A percentile compares a stretch with the other conserved stretches of the same genome.
These are phyloP conservation scores for Pythium scleroteichum DNA, from an alignment of 352 stramenopile species.

Conservation along the genomic window DNA sequence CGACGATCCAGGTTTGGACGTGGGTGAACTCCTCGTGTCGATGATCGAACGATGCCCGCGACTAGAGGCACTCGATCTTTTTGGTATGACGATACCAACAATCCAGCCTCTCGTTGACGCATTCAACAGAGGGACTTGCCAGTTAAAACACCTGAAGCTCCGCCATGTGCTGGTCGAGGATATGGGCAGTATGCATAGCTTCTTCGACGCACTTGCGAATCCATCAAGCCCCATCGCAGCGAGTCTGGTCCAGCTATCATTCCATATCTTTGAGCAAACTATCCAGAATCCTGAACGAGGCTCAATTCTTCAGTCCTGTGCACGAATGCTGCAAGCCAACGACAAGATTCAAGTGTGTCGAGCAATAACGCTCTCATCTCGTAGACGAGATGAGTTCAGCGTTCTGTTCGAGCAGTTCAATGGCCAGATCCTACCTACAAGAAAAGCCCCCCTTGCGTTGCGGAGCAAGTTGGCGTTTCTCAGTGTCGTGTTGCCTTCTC, in stretches of 20 bases:
- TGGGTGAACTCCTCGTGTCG: not conserved
- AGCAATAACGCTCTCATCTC: constrained; percentile 14
- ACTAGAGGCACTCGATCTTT: constrained; percentile 8
- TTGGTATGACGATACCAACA: constrained; percentile 1
- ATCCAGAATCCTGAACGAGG: constrained; percentile 8
- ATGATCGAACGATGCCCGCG: not conserved
- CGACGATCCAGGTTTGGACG: not conserved
- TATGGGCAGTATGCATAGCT: constrained; percentile 10
- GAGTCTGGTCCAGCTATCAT: constrained; percentile 4
- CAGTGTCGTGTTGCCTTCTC: constrained; percentile 6
- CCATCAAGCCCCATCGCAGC: not conserved
- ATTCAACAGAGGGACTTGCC: not conserved
- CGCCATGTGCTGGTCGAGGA: constrained; percentile 1
- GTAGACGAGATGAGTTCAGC: constrained; percentile 6
- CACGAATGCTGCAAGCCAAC: constrained; percentile 11
- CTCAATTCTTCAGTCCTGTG: constrained; percentile 17
- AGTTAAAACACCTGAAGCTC: constrained; percentile 5
- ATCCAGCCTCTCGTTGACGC: constrained; percentile 5
- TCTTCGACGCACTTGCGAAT: constrained; percentile 13
- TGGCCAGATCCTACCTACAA: constrained; percentile 1
- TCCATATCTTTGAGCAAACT: constrained; percentile 19
- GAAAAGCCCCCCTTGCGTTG: constrained; percentile 7
- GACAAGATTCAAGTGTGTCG: constrained; percentile 1
- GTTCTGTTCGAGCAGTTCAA: constrained; percentile 9
- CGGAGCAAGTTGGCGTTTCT: constrained; percentile 21